Conservation (phyloP, 768 basidiomycete species). For the Amanita rubescens region DNA sequence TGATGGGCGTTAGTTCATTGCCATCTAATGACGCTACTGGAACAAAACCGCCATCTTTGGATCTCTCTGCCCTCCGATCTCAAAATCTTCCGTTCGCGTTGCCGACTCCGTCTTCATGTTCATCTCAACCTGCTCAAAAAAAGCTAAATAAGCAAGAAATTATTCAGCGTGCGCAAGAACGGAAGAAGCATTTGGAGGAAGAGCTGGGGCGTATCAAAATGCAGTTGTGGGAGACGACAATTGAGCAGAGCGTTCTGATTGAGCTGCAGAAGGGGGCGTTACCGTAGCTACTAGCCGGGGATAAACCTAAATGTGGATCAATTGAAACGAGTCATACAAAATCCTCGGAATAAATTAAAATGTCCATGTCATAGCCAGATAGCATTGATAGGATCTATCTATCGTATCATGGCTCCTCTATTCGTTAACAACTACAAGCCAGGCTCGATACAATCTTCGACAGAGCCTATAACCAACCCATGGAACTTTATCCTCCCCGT, state of each 20-base stretch:
- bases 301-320: neutral
- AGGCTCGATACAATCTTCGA: neutral
- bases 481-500: slow-evolving; percentile 36
- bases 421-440: slow-evolving; percentile 1
- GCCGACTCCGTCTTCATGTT: neutral
- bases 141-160: slow-evolving; percentile 13
- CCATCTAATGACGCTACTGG: neutral
- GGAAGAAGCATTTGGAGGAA: slow-evolving; percentile 40
- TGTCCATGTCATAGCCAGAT: no score
- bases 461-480: slow-evolving; percentile 17
- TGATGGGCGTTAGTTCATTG: neutral
- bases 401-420: neutral
- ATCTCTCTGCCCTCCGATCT: neutral
- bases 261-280: slow-evolving; percentile 31
- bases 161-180: slow-evolving; percentile 39
- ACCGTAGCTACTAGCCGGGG: no score
- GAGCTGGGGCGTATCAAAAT: slow-evolving; percentile 56
- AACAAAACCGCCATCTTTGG: neutral
- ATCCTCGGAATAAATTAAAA: neutral
- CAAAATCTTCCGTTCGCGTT: neutral
- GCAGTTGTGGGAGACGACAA: slow-evolving; percentile 66
- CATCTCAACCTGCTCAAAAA: neutral
- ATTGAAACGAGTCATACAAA: neutral
- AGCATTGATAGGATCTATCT: no score
- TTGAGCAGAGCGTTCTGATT: slow-evolving; percentile 59